Base-by-base conservation (phyloP, 2,329 filamentous ascomycete species). In the Colletotrichum truncatum region DNA sequence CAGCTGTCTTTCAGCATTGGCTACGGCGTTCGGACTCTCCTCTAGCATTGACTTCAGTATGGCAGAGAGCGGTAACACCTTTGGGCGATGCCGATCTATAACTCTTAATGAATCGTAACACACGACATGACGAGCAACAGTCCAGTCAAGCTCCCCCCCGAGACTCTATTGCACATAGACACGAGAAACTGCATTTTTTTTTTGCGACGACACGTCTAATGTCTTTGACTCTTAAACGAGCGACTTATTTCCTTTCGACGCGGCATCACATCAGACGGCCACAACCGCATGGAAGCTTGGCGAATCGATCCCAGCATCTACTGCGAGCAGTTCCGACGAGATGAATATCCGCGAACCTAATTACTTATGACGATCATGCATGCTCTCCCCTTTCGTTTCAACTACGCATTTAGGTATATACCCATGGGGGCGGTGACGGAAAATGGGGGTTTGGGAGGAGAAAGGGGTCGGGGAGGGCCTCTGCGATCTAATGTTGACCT, bases 381-480 rank as follows among this genome's bases (percentile, higher is more conserved):
- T 25, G 68, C 74, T 70, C 72, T 74, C 70, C 73, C 71, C 71
- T 71, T 77, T 77, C 71, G 69, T 74, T 77, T 77, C 74, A 71
- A 68, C 28, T 26, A 30, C 36, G 73, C 73, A 67, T 73, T 74
- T 71, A 73, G 75, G 76, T 75, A 78, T 81, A 81, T 81, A 81
- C 79, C 78, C 76, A 70, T n/a, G n/a, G 54, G 53, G 48, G 67
- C 16, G 57, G 18, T 36, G 71, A 69, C 67, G 67, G 68, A 70
- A 67, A 70, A 73, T 73, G 73, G 51, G 51, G 39, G 76, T 76
- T 72, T 70, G n/a, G n/a, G n/a, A 63, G 63, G 70, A 58, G 62
- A 62, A 70, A 72, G 73, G 66, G 69, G 69, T 70, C 68, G 73
- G 73, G 74, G 73, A 75, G 73, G 69, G 68, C 62, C 63, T 39